Evolutionary conservation across 2,329 filamentous ascomycete species (phyloP).

Genomic region (Pezicula radicicola): DNA sequence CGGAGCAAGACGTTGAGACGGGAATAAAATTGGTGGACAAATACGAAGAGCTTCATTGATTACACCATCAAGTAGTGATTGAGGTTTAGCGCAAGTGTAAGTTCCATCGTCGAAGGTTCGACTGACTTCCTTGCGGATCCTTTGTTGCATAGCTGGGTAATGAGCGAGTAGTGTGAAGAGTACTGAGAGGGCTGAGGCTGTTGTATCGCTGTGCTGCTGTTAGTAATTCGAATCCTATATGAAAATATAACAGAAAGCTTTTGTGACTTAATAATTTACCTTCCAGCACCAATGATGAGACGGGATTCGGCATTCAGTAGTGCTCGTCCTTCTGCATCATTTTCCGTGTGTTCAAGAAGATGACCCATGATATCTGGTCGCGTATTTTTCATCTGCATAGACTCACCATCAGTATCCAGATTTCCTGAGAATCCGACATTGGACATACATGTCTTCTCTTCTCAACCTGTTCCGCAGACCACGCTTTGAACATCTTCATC

Average conservation of each 20-base stretch:
- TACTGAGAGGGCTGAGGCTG: slow-evolving; percentile 1
- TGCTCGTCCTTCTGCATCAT: neutral
- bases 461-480: slow-evolving; percentile 12
- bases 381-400: neutral
- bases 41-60: slow-evolving; percentile 18
- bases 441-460: slow-evolving; percentile 4
- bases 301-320: slow-evolving; percentile 8
- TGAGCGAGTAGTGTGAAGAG: slow-evolving; percentile 1
- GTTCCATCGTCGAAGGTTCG: slow-evolving; percentile 3
- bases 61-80: slow-evolving; percentile 11
- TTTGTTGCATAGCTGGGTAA: neutral
- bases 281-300: slow-evolving; percentile 16
- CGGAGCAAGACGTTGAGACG: slow-evolving; percentile 31
- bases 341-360: slow-evolving; percentile 5
- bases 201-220: neutral
- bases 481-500: slow-evolving; percentile 9
- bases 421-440: neutral
- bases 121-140: neutral
- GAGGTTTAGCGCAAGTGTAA: slow-evolving; percentile 7
- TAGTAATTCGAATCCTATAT: too few species aligned
- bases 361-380: slow-evolving; percentile 15
- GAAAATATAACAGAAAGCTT: neutral
- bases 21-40: slow-evolving; percentile 8
- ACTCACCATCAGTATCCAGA: neutral
- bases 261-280: slow-evolving; percentile 2